Evolutionary conservation across 2,329 filamentous ascomycete genomes (phyloP).

Genomic region (Trichocomaceae sp.): DNA sequence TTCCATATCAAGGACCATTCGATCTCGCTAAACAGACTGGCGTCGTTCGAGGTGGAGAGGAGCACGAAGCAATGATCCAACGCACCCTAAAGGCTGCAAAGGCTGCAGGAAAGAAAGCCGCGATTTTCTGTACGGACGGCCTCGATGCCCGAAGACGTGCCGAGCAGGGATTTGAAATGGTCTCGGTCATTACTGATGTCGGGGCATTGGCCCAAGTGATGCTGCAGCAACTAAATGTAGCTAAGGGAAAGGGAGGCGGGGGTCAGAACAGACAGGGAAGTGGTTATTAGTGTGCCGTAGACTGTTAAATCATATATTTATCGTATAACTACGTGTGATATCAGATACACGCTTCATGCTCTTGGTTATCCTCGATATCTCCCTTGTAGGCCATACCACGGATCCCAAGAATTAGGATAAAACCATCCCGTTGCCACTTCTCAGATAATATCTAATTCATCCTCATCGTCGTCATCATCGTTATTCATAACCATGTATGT

Average conservation of each 20-base stretch:
- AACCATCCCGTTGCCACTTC: too few relatives aligned
- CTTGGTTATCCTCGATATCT: too few relatives aligned
- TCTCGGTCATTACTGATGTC: conserved; percentile 35
- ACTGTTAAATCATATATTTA: neutral
- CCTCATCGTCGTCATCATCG: conserved; percentile 48
- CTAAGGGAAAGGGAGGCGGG: conserved; percentile 20
- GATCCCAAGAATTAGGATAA: neutral
- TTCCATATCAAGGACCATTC: conserved; percentile 22
- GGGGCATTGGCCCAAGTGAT: conserved; percentile 29
- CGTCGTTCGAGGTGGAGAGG: conserved; percentile 28
- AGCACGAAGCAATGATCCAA: conserved; percentile 37
- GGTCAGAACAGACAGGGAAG: conserved; percentile 10
- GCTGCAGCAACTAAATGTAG: conserved; percentile 26
- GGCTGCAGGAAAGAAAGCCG: conserved; percentile 33
- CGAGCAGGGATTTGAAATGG: conserved; percentile 37
- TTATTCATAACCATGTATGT: conserved; percentile 9
- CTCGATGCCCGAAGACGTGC: conserved; percentile 28
- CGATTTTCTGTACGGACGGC: conserved; percentile 38
- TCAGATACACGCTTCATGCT: neutral
- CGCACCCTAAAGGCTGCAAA: conserved; percentile 29
- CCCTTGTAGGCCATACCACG: neutral
- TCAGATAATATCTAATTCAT: conserved; percentile 44
- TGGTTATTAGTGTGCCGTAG: conserved; percentile 13
- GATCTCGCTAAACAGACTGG: conserved; percentile 36
- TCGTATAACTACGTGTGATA: neutral